Base-by-base conservation (phyloP, 2,329 filamentous ascomycete species). In the Nemania sp. region DNA sequence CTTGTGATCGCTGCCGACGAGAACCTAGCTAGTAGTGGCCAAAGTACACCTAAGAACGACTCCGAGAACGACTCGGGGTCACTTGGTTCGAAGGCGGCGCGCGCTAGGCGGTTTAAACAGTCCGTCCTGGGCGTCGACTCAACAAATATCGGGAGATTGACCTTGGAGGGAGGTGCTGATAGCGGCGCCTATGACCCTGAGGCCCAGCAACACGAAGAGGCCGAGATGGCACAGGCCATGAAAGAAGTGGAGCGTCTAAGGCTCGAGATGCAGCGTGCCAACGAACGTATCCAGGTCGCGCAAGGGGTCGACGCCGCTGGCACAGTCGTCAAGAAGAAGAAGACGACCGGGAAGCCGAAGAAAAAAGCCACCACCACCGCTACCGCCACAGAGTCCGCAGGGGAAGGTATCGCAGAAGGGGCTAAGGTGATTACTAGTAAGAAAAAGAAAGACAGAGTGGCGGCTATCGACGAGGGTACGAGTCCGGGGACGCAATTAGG, bases 151-250 rank as follows among this genome's bases (percentile, higher is more conserved):
- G 86, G 87, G 1, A 79, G 85, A 2, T 83, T 97, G 45, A 89
- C 85, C 46, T 83, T 97, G 1, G 86, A 89, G 50, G 85, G 81
- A 34, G 79, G 76, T 50, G 66, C 69, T 15, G 72, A 71, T 6
- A 68, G 69, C 39, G 69, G 60, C 9, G 70, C 66, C 34, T 79
- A 83, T 49, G 85, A 90, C 59, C 81, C 86, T 52, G 90, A 92
- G 70, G 81, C 82, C 54, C 85, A 88, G 65, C 84, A 89, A 72
- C 85, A 84, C 15, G 92, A 96, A 71, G 92, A 97, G 62, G 87
- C 86, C 1, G 93, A 97, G 76, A 96, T 97, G 91, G 87, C 86
- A 46, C 87, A 87, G 70, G 95, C 94, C 9, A 87, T 97, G 81
- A 88, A 89, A 73, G 91, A 97, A 74, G 90, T 99, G 2, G 94